Percentiles rank a stretch among this genome's conserved stretches.
Evolutionary conservation across 345 rosid genomes (phyloP).

Genomic region (Euphorbia lathyris): DNA sequence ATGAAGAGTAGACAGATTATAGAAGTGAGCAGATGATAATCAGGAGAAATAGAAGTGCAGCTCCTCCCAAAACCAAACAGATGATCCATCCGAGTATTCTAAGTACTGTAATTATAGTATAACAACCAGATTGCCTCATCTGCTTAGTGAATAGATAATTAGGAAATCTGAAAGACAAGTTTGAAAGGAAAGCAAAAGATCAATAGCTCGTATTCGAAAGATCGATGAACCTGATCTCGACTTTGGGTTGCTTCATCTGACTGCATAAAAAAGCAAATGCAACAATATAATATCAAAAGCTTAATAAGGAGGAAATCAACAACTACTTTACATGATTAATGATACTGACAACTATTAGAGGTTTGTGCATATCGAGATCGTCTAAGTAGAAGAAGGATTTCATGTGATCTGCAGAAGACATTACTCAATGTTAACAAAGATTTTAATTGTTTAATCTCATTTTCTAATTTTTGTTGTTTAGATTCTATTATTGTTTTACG

Average conservation of each 20-base stretch:
- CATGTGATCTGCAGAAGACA: constrained; percentile 27
- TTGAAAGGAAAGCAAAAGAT: neutral
- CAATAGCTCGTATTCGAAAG: neutral
- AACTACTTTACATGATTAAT: neutral
- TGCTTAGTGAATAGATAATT: constrained; percentile 1
- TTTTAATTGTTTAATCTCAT: too few relatives aligned
- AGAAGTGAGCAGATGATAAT: constrained; percentile 35
- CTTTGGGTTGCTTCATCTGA: constrained; percentile 15
- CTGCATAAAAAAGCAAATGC: too few relatives aligned
- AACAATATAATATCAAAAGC: neutral
- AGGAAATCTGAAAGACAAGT: neutral
- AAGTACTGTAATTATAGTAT: constrained; percentile 16
- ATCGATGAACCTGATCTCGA: constrained; percentile 24
- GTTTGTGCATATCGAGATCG: constrained; percentile 29
- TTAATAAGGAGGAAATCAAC: neutral
- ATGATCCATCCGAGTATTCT: constrained; percentile 23
- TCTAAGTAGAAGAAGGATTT: constrained; percentile 9
- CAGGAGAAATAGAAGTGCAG: constrained; percentile 32
- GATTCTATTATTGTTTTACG: too few relatives aligned
- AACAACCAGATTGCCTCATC: constrained; percentile 8
- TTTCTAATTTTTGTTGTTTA: too few relatives aligned
- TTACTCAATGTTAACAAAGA: too few relatives aligned
- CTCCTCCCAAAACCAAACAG: constrained; percentile 31
- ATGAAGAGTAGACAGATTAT: constrained; percentile 10
- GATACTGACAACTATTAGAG: constrained; percentile 42